These are phyloP conservation scores for Paradendryphiella salina DNA, from an alignment of 2,329 filamentous ascomycete species.

Conservation along the genomic window DNA sequence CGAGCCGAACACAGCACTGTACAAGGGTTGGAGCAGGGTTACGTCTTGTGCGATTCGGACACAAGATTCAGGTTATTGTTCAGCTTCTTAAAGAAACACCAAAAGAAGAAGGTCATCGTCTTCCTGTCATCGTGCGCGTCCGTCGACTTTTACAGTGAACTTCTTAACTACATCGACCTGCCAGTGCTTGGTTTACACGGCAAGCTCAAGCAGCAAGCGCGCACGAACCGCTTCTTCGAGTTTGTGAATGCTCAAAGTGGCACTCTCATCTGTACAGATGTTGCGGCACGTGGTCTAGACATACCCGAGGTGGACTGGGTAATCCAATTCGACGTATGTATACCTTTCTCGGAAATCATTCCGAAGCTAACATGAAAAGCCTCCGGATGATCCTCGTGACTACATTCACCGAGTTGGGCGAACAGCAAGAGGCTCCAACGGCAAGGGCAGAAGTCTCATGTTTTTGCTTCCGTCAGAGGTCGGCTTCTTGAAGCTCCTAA, in stretches of 20 bases:
- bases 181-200: constrained; percentile 82
- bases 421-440: constrained; percentile 81
- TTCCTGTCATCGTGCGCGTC: constrained; percentile 87
- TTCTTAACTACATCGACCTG: constrained; percentile 96
- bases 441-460: constrained; percentile 85
- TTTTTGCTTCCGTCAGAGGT: constrained; percentile 92
- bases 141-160: constrained; percentile 91
- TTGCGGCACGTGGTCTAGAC: constrained; percentile 91
- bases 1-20: constrained; percentile 88
- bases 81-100: constrained; percentile 88
- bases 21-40: constrained; percentile 92
- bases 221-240: constrained; percentile 98
- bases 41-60: constrained; percentile 90
- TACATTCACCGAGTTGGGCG: constrained; percentile 87
- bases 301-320: constrained; percentile 97
- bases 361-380: constrained; percentile 1
- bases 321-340: constrained; percentile 65
- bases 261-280: constrained; percentile 93
- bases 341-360: background rate
- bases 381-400: constrained; percentile 73
- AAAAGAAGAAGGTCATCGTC: constrained; percentile 96
- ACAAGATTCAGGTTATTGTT: constrained; percentile 93
- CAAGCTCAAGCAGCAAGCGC: constrained; percentile 98
- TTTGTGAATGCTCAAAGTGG: constrained; percentile 85
- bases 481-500: constrained; percentile 88